Evolutionary conservation across 2,329 filamentous ascomycete species (phyloP).

Genomic region (Aspergillus sp.): DNA sequence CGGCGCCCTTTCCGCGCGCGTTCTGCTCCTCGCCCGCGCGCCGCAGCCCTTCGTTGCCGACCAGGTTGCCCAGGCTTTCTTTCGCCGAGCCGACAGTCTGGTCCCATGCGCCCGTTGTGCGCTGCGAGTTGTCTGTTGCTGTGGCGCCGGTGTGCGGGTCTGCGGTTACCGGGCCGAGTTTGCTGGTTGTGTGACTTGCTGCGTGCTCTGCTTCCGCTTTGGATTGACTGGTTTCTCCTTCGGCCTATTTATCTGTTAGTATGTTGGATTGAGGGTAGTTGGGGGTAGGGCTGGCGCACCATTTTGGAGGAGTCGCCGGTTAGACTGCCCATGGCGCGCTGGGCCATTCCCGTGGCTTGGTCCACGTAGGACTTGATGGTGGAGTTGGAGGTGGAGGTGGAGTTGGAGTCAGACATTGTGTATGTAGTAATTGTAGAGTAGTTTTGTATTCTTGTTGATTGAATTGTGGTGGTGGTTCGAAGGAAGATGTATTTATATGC

Average conservation of each 20-base stretch:
- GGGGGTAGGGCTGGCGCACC: slow-evolving; percentile 24
- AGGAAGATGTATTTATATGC: neutral
- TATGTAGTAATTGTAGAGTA: neutral
- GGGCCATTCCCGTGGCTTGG: slow-evolving; percentile 68
- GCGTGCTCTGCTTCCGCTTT: slow-evolving; percentile 67
- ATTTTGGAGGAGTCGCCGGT: slow-evolving; percentile 70
- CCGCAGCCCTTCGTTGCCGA: slow-evolving; percentile 76
- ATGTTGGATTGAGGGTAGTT: neutral
- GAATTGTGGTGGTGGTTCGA: no score
- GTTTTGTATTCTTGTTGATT: neutral
- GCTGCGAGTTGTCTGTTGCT: slow-evolving; percentile 70
- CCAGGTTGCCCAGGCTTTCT: slow-evolving; percentile 71
- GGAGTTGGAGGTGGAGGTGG: slow-evolving; percentile 51
- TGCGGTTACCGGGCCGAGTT: slow-evolving; percentile 69
- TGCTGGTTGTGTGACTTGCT: slow-evolving; percentile 71
- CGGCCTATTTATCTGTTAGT: slow-evolving; percentile 57
- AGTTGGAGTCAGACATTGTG: neutral
- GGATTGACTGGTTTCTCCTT: slow-evolving; percentile 65
- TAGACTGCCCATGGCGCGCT: slow-evolving; percentile 68
- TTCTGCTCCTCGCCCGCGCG: slow-evolving; percentile 75
- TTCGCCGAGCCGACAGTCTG: slow-evolving; percentile 87
- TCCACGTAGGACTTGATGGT: slow-evolving; percentile 78
- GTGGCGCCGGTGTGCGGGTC: slow-evolving; percentile 66
- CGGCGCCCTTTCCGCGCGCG: slow-evolving; percentile 72
- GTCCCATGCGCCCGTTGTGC: slow-evolving; percentile 73